These are phyloP conservation scores for Endoconidiophora polonica DNA, from an alignment of 2,329 filamentous ascomycete species.

Conservation along the genomic window DNA sequence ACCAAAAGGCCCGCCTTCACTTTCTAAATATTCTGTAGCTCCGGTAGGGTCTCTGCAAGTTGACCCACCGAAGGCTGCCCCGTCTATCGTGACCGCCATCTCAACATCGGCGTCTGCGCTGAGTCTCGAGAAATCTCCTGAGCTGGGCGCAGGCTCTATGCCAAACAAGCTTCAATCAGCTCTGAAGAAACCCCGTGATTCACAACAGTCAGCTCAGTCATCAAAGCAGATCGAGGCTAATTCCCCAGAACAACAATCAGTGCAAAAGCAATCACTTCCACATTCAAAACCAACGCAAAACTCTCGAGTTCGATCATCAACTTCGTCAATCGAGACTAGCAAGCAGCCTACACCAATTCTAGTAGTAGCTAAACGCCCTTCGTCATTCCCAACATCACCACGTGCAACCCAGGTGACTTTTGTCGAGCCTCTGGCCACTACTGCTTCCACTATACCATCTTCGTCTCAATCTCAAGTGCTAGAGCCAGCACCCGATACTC, in stretches of 20 bases:
- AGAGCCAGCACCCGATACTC: neutral
- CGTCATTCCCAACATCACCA: conserved; percentile 22
- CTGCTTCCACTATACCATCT: no score
- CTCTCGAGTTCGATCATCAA: conserved; percentile 18
- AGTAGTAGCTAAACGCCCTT: conserved; percentile 19
- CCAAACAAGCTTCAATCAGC: conserved; percentile 10
- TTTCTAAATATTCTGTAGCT: conserved; percentile 5
- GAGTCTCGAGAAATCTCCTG: conserved; percentile 15
- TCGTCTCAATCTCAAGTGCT: no score
- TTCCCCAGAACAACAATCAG: conserved; percentile 13
- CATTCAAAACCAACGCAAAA: conserved; percentile 5
- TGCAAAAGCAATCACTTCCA: neutral
- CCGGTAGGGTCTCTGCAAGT: neutral
- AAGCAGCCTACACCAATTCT: conserved; percentile 11
- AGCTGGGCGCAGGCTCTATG: conserved; percentile 14
- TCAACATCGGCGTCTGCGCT: conserved; percentile 9
- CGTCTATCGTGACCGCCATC: conserved; percentile 4
- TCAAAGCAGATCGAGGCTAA: conserved; percentile 4
- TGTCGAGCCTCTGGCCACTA: conserved; percentile 4
- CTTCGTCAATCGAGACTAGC: conserved; percentile 15
- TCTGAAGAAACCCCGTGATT: conserved; percentile 8
- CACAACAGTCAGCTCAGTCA: conserved; percentile 12
- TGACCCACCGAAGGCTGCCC: conserved; percentile 1
- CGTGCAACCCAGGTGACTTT: conserved; percentile 10
- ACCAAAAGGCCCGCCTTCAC: conserved; percentile 1